Evolutionary conservation across 805 yeast genomes (phyloP), one percentile per base, ranked within the genome.

Genomic region (Torulaspora franciscae): DNA sequence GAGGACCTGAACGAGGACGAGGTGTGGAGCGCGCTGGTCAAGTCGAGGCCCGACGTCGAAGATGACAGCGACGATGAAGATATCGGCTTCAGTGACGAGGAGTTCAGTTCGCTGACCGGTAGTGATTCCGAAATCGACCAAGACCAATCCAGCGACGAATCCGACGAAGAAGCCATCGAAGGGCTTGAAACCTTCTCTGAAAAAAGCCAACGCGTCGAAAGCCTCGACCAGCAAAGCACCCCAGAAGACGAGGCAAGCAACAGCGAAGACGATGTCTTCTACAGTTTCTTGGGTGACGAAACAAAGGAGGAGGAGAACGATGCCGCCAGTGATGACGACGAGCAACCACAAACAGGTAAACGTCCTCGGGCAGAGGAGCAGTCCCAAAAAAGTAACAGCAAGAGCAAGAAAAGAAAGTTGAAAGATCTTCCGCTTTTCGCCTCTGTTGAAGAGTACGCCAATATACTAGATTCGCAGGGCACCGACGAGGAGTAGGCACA

Each of bases 401-500:
- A 37, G 51, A 52, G 34, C 42, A 80, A 76, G 70, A 79, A 72
- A 60, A 66, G 71, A 37, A 81, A 77, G 63, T 68, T 85, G 57
- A 81, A 77, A 58, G 79, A 75, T 37, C 70, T 90, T 48, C 97
- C 97, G 17, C 73, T 80, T 15, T 90, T 88, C 69, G 97, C 96
- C 1, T 81, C 89, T 37, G 95, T 81, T 7, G 96, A 85, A 33
- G 95, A 85, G 49, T 89, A 88, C 61, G 82, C 91, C 23, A 43
- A 48, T 17, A 33, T 40, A 5, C 25, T 48, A 28, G 38, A 48
- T n/a, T 48, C 43, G 32, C 42, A 44, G 19, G 43, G 19, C 8
- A 43, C 35, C 14, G 35, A 28, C 6, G 25, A 26, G 29, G n/a
- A 15, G 32, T 14, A 13, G 14, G 17, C 13, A 30, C 9, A 13